phyloP scores from a whole-genome alignment of 2,329 filamentous ascomycete species.

The Aspergillus tubingensis region DNA sequence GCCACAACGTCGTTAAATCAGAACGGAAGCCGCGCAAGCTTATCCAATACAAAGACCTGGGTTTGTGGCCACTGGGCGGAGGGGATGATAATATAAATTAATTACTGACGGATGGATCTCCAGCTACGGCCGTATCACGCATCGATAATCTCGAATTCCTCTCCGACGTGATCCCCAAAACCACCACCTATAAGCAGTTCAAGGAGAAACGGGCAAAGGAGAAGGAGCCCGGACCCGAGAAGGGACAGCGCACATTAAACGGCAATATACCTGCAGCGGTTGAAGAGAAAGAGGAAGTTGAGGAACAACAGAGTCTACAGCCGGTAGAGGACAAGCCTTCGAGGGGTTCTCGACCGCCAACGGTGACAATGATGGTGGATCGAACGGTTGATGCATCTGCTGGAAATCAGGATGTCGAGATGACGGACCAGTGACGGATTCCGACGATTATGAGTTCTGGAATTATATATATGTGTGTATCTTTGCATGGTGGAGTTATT shows the following conservation, averaged over 20 bases:
- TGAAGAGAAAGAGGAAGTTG: conserved; percentile 27
- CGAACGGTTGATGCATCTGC: conserved; percentile 51
- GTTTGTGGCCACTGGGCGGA: conserved; percentile 49
- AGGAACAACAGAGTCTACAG: conserved; percentile 18
- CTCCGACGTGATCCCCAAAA: conserved; percentile 85
- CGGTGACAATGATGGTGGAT: conserved; percentile 57
- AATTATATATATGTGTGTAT: background rate
- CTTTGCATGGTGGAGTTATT: conserved; percentile 12
- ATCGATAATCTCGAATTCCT: conserved; percentile 96
- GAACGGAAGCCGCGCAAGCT: conserved; percentile 91
- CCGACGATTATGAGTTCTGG: background rate
- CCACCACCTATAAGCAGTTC: conserved; percentile 75
- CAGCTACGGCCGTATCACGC: conserved; percentile 80
- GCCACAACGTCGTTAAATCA: conserved; percentile 82
- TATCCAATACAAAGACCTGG: conserved; percentile 93
- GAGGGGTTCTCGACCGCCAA: conserved; percentile 36
- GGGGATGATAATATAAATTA: background rate
- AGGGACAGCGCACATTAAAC: conserved; percentile 43
- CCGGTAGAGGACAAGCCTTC: conserved; percentile 23
- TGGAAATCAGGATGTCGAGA: conserved; percentile 53
- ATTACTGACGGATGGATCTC: conserved; percentile 12
- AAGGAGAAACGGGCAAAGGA: conserved; percentile 61
- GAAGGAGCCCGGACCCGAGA: conserved; percentile 35
- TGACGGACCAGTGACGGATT: conserved; percentile 48
- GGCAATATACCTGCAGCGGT: conserved; percentile 23